phyloP scores from a whole-genome alignment of 805 yeast genomes.

The Monosporozyma unispora region DNA sequence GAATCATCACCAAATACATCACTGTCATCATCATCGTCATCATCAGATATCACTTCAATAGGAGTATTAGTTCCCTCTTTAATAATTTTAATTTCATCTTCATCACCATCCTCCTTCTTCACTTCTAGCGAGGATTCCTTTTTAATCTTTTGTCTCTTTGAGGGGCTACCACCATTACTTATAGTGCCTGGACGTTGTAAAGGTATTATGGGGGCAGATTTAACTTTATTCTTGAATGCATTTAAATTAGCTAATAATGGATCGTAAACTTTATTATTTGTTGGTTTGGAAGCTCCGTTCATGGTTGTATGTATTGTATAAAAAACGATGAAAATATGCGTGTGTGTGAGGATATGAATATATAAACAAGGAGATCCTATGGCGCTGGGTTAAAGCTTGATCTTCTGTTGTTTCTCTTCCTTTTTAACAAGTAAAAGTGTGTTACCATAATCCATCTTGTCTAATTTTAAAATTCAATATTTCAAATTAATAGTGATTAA shows the following conservation, averaged over 20 bases:
- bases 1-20: slow-evolving; percentile 16
- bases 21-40: slow-evolving; percentile 13
- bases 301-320: neutral
- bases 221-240: slow-evolving; percentile 55
- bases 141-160: slow-evolving; percentile 10
- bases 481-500: neutral
- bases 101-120: slow-evolving; percentile 7
- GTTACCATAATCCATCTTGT: neutral
- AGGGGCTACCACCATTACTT: slow-evolving; percentile 7
- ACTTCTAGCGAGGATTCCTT: neutral
- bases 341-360: too few relatives aligned
- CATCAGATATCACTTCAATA: slow-evolving; percentile 11
- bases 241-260: slow-evolving; percentile 49
- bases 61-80: slow-evolving; percentile 3
- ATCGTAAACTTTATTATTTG: slow-evolving; percentile 18
- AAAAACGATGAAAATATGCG: too few relatives aligned
- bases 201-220: slow-evolving; percentile 48
- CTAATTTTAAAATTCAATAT: neutral
- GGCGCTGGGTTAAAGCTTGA: neutral
- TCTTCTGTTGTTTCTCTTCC: neutral
- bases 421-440: neutral
- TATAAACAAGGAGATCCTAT: neutral
- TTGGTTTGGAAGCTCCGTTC: slow-evolving; percentile 1
- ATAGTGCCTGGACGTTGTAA: slow-evolving; percentile 17
- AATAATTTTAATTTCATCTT: slow-evolving; percentile 10